Conservation (phyloP, 2,329 filamentous ascomycete genomes). For the Pseudogymnoascus sp. region DNA sequence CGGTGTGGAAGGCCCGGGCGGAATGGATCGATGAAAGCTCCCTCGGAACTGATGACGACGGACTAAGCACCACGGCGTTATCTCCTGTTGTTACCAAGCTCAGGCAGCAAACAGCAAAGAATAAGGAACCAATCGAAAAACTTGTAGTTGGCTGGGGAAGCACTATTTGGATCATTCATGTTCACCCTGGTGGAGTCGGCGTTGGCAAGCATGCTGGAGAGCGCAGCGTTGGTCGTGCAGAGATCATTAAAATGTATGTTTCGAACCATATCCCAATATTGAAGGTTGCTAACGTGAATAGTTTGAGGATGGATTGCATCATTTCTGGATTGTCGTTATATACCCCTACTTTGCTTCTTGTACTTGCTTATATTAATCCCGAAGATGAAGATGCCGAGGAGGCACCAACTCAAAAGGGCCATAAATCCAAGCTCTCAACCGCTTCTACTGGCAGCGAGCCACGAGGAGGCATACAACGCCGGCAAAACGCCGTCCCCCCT, state of each 20-base stretch:
- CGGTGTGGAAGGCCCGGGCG: constrained; percentile 84
- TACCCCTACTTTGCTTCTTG: constrained; percentile 81
- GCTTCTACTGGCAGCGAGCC: constrained; percentile 50
- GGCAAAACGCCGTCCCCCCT: constrained; percentile 74
- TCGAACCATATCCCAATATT: neutral
- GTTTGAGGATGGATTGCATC: constrained; percentile 92
- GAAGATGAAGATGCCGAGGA: constrained; percentile 48
- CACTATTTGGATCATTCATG: constrained; percentile 91
- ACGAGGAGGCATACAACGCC: constrained; percentile 58
- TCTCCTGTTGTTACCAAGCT: constrained; percentile 43
- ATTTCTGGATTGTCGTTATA: constrained; percentile 96
- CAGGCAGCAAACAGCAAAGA: constrained; percentile 42
- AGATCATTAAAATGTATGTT: constrained; percentile 86
- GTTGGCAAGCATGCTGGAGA: constrained; percentile 62
- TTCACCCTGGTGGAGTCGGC: constrained; percentile 67
- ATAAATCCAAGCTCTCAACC: constrained; percentile 34
- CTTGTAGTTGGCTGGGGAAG: constrained; percentile 92
- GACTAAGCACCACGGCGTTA: constrained; percentile 27
- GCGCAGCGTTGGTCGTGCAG: constrained; percentile 68
- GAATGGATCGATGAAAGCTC: constrained; percentile 88
- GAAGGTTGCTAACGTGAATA: constrained; percentile 31
- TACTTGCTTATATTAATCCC: constrained; percentile 81
- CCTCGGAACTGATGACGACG: constrained; percentile 65
- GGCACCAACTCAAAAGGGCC: constrained; percentile 34
- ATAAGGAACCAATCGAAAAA: constrained; percentile 57